These are phyloP conservation scores for Saitozyma podzolica DNA, from an alignment of 768 basidiomycete species.

Conservation along the genomic window DNA sequence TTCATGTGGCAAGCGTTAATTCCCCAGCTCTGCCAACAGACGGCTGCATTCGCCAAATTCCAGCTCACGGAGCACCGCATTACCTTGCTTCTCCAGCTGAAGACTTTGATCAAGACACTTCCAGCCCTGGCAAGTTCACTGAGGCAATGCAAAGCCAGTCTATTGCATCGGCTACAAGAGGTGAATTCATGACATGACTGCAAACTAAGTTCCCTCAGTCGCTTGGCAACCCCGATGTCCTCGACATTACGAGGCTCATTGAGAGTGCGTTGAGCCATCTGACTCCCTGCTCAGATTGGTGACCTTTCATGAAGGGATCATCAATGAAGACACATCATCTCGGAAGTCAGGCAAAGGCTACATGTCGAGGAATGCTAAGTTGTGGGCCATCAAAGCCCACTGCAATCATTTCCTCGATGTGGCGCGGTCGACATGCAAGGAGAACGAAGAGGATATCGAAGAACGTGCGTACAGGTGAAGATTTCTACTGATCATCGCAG, in stretches of 20 bases:
- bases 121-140: constrained; percentile 67
- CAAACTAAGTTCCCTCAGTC: not conserved
- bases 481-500: constrained; percentile 4
- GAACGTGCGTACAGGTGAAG: constrained; percentile 25
- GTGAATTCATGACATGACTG: constrained; percentile 53
- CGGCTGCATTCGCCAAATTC: constrained; percentile 1
- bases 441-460: constrained; percentile 81
- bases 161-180: constrained; percentile 65
- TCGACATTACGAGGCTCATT: not conserved
- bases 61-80: constrained; percentile 24
- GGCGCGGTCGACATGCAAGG: constrained; percentile 89
- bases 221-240: not conserved
- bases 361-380: constrained; percentile 66
- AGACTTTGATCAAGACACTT: constrained; percentile 64
- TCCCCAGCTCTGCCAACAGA: constrained; percentile 10
- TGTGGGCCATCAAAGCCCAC: constrained; percentile 89
- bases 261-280: not conserved
- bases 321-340: not conserved
- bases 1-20: constrained; percentile 55
- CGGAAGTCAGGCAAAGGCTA: constrained; percentile 63
- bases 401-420: constrained; percentile 84
- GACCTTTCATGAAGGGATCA: not conserved
- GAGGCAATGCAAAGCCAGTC: constrained; percentile 60
- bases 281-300: not conserved
- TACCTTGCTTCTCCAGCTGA: constrained; percentile 67